Conservation (phyloP, 805 yeast species). For the Cyberlindnera xishuangbannaensis region DNA sequence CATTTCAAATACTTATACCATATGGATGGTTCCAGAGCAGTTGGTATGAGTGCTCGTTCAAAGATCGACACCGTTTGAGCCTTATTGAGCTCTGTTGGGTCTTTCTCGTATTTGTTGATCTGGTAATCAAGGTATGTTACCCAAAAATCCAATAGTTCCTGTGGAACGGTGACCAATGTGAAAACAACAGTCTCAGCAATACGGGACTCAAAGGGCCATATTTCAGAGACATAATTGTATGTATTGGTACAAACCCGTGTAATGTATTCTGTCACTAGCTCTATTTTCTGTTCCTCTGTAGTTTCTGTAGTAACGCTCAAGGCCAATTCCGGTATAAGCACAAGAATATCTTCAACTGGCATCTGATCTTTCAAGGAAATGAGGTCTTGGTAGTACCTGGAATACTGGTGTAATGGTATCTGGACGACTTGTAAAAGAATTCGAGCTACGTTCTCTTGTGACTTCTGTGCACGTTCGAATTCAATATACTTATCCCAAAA, state of each 20-base stretch:
- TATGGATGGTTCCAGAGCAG: constrained; percentile 49
- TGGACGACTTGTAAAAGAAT: constrained; percentile 40
- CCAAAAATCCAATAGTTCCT: constrained; percentile 52
- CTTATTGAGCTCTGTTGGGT: constrained; percentile 15
- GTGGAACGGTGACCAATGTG: constrained; percentile 39
- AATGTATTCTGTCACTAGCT: constrained; percentile 10
- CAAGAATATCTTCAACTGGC: constrained; percentile 9
- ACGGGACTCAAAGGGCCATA: constrained; percentile 71
- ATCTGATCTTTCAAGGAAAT: constrained; percentile 27
- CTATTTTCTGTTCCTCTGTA: constrained; percentile 19
- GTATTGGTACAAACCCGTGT: constrained; percentile 15
- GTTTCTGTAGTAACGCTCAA: constrained; percentile 14
- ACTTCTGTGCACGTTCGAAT: constrained; percentile 42
- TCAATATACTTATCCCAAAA: constrained; percentile 78
- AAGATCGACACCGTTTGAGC: constrained; percentile 42
- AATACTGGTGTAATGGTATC: constrained; percentile 82
- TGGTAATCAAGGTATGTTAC: constrained; percentile 52
- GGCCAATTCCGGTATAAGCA: constrained; percentile 17
- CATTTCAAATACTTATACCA: constrained; percentile 70
- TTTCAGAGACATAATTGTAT: constrained; percentile 22
- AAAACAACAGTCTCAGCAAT: constrained; percentile 55
- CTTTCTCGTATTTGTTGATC: constrained; percentile 27
- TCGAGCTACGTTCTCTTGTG: constrained; percentile 32
- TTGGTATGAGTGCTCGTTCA: constrained; percentile 69
- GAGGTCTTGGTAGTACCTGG: constrained; percentile 59